Evolutionary conservation across 192 early-diverging fungal genomes (phyloP), one percentile per base, ranked within the genome.

Genomic region (Endogone sp.): DNA sequence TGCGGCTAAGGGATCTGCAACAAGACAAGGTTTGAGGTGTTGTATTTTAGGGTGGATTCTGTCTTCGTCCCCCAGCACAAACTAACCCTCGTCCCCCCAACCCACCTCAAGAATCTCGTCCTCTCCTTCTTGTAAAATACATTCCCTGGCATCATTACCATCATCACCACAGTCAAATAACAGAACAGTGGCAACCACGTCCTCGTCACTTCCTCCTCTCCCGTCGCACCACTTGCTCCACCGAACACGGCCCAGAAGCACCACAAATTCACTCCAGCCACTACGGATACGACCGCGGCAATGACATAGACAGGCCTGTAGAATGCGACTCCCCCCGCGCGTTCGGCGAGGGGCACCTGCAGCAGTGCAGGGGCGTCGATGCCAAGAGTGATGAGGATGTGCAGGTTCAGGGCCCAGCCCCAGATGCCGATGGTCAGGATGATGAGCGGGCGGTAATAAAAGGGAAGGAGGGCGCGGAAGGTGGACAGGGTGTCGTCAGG

Each of bases 341-440:
- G 75, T 60, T 49, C 67, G 62, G 57, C n/a, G 60, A 74, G 74
- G 25, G 56, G 26, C 4, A 72, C 74, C 27, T 73, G 71, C 13
- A 75, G 54, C 0, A 74, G 70, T 13, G 68, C 70, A 13, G 58
- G 67, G 4, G 71, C 67, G 71, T 88, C 84, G 49, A 88, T 80
- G 27, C 76, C 68, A 13, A 65, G 60, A 10, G 70, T 63, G 3
- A 71, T 66, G 27, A 88, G 73, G 55, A 86, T 74, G 44, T 83
- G 75, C 16, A 88, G 49, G 71, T 85, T 85, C 37, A 78, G 69
- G 4, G 75, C 83, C 86, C 86, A 88, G 22, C 80, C 83, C 84
- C 85, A 88, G 55, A 85, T 64, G 28, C 86, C 86, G 37, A 86
- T 77, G 58, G 75, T 77, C 10, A 81, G 63, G 60, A 86, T 69